Conservation (phyloP, 768 basidiomycete genomes). For the Tephrocybe rancida region DNA sequence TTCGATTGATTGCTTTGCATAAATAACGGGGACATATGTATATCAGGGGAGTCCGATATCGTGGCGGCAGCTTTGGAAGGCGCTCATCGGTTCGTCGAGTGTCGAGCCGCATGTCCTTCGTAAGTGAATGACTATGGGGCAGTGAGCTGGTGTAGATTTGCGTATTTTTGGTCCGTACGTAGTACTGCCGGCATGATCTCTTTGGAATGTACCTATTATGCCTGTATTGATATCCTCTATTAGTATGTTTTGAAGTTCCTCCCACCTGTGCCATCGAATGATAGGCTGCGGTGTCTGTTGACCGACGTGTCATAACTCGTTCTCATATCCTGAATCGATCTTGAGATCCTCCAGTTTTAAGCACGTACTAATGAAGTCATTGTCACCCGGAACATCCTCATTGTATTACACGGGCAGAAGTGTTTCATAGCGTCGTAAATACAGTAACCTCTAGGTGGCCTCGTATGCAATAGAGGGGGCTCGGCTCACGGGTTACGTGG, state of each 20-base stretch:
- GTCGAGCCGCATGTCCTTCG: constrained; percentile 61
- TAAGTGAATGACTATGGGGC: constrained; percentile 17
- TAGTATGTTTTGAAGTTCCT: neutral
- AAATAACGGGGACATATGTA: neutral
- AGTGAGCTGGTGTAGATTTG: neutral
- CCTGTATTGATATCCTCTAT: neutral
- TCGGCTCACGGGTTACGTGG: too few species aligned
- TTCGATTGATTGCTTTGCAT: neutral
- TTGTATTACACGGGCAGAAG: too few species aligned
- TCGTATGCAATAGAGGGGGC: too few species aligned
- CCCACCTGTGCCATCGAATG: neutral
- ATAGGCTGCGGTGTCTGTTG: too few species aligned
- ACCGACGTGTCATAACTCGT: too few species aligned
- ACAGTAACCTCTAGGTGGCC: too few species aligned
- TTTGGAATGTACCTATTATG: constrained; percentile 25
- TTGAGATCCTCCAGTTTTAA: too few species aligned
- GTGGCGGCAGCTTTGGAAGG: constrained; percentile 79
- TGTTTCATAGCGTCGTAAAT: too few species aligned
- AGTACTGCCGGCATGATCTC: constrained; percentile 2
- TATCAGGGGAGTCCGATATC: constrained; percentile 74
- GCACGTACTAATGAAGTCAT: too few species aligned
- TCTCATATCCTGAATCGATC: too few species aligned
- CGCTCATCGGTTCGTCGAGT: constrained; percentile 48
- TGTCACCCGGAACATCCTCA: too few species aligned
- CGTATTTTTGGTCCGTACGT: neutral